A percentile compares a stretch with the other conserved stretches of the same genome.
These are phyloP conservation scores for Chalciporus sphaerocephalus DNA, from an alignment of 768 basidiomycete genomes.

Conservation along the genomic window DNA sequence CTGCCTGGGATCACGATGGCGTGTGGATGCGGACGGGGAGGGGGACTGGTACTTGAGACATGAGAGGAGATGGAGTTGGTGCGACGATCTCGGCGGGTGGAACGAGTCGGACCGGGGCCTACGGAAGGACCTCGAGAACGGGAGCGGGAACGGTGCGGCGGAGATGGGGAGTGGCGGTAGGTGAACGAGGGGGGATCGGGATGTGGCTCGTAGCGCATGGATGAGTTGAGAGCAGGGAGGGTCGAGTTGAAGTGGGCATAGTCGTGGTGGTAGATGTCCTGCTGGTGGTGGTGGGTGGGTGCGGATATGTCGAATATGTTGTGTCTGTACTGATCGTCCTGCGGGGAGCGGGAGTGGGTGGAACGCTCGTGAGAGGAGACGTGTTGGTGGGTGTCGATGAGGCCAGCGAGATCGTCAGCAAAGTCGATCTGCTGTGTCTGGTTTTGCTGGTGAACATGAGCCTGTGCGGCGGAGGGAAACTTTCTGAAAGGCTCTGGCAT, in stretches of 20 bases:
- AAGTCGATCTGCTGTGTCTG: constrained; percentile 45
- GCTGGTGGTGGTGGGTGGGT: constrained; percentile 33
- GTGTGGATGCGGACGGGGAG: constrained; percentile 47
- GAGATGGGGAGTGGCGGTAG: constrained; percentile 28
- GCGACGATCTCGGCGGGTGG: constrained; percentile 46
- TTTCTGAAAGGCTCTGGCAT: constrained; percentile 55
- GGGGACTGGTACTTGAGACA: constrained; percentile 49
- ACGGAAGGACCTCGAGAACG: constrained; percentile 36
- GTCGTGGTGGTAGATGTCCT: constrained; percentile 29
- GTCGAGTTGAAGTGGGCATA: constrained; percentile 47
- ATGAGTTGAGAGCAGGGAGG: constrained; percentile 48
- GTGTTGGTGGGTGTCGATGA: constrained; percentile 42
- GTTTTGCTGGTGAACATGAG: constrained; percentile 16
- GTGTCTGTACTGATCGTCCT: constrained; percentile 45
- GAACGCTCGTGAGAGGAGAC: constrained; percentile 39
- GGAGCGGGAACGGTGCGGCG: constrained; percentile 43
- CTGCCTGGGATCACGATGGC: constrained; percentile 67
- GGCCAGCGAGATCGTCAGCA: constrained; percentile 60
- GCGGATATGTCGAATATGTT: constrained; percentile 64
- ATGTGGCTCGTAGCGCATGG: constrained; percentile 48
- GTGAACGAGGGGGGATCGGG: constrained; percentile 29
- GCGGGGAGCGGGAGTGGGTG: constrained; percentile 38
- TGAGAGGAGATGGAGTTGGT: constrained; percentile 57
- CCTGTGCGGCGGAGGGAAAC: constrained; percentile 33
- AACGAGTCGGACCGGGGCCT: constrained; percentile 58